Base-by-base conservation (phyloP, 1,284 basidiomycete genomes). In the Irpex sp. region DNA sequence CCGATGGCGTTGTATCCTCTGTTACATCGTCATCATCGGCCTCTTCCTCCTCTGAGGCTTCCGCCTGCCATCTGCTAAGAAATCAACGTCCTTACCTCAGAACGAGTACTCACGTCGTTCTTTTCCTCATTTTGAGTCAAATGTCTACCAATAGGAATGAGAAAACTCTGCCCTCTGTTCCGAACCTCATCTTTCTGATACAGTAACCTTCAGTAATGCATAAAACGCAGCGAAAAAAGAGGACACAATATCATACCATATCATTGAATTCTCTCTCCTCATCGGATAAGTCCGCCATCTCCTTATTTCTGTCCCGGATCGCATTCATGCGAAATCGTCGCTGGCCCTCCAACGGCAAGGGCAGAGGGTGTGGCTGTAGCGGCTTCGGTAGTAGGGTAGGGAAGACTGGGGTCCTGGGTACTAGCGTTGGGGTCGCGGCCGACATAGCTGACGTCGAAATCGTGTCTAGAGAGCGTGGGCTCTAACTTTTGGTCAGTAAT, bases 261-360 rank as follows among this genome's bases (percentile, higher is more conserved):
- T 89, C 87, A 61, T 92, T 90, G 9, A 93, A 72, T 67, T 92
- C 89, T 56, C 83, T 85, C 71, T 95, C 93, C 71, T 93, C 91
- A 63, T 94, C 92, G 67, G 89, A 93, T 63, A 95, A 77, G 65
- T 94, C 92, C 46, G 92, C 92, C 79, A 92, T 89, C 72, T 95
- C 93, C 61, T 85, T 84, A 68, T 86, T 84, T 49, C 93, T 76
- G 72, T 94, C 89, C 37, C 90, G 83, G 54, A 83, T 77, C 35
- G 82, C 79, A 67, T 86, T 86, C 65, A 92, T 72, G 46, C 83
- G 79, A 1, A 80, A 81, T 66, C 84, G 81, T 3, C 77, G 77
- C 51, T 81, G 79, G 39, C 81, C 77, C 39, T 70, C 75, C 58
- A 76, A 77, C 1, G 85, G 79, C 3, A 87, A 72, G 8, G 90